Percentiles rank a stretch among this genome's conserved stretches.
These are phyloP conservation scores for Marasmius tenuissimus DNA, from an alignment of 1,284 basidiomycete genomes.

Conservation along the genomic window DNA sequence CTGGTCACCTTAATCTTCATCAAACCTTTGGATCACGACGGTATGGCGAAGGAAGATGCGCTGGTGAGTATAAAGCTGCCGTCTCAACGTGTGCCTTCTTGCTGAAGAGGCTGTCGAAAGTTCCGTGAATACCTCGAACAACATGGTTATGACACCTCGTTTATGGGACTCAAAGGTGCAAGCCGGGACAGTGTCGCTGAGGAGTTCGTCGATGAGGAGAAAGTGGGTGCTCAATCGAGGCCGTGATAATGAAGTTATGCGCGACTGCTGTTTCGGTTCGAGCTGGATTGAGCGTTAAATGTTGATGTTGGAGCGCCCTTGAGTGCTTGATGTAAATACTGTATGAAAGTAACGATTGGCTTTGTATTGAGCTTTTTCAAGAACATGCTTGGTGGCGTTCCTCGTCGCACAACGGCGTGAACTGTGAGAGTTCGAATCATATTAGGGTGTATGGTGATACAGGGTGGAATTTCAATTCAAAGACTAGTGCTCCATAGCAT, in stretches of 20 bases:
- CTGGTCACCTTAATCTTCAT: slow-evolving; percentile 75
- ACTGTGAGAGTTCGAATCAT: background rate
- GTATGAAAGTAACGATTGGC: too few species aligned
- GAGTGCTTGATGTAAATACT: too few species aligned
- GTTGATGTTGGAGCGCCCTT: too few species aligned
- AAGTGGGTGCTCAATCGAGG: slow-evolving; percentile 2
- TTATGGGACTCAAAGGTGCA: slow-evolving; percentile 13
- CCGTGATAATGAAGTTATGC: background rate
- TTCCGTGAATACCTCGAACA: slow-evolving; percentile 56
- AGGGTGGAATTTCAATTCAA: background rate
- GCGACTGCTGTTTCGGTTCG: too few species aligned
- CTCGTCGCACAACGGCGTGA: background rate
- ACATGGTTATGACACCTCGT: slow-evolving; percentile 13
- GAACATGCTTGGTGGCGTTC: background rate
- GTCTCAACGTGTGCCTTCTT: background rate
- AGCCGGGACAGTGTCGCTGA: slow-evolving; percentile 12
- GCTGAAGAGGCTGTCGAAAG: slow-evolving; percentile 27
- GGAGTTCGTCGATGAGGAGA: slow-evolving; percentile 18
- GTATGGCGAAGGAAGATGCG: slow-evolving; percentile 78
- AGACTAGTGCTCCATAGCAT: slow-evolving; percentile 58
- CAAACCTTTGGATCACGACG: slow-evolving; percentile 72
- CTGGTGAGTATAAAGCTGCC: slow-evolving; percentile 37
- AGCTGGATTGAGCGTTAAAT: too few species aligned
- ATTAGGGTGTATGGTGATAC: background rate
- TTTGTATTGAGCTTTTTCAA: background rate